A percentile compares a stretch with the other conserved stretches of the same genome.
phyloP scores from a whole-genome alignment of 169 alveolate genomes.

The Eimeria necatrix region DNA sequence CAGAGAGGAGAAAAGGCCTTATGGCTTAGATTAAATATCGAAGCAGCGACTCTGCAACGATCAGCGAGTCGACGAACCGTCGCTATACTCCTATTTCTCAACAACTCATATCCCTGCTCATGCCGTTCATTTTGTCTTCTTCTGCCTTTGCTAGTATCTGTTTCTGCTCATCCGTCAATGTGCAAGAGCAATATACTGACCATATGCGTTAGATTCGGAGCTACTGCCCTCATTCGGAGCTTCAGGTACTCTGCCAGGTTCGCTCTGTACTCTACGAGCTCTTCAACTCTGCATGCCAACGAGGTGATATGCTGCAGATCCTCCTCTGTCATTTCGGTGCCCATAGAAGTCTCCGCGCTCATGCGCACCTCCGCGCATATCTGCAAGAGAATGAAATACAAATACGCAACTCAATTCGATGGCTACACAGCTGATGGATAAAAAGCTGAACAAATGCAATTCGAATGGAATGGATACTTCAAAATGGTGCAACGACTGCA shows the following conservation, averaged over 20 bases:
- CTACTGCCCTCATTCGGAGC: slow-evolving; percentile 99
- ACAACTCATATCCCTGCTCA: too few relatives aligned
- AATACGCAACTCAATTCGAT: too few relatives aligned
- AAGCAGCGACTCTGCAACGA: neutral
- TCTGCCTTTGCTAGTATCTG: too few relatives aligned
- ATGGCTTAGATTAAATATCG: neutral
- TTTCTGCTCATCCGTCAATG: too few relatives aligned
- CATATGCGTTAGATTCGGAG: slow-evolving; percentile 99
- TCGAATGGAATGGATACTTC: too few relatives aligned
- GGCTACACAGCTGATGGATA: too few relatives aligned
- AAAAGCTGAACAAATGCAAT: too few relatives aligned
- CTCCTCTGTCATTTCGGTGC: slow-evolving; percentile 98
- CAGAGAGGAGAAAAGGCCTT: neutral
- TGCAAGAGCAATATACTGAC: slow-evolving; percentile 78
- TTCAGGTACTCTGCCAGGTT: slow-evolving; percentile 96
- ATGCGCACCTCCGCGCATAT: slow-evolving; percentile 97
- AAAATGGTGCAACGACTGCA: too few relatives aligned
- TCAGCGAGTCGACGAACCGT: too few relatives aligned
- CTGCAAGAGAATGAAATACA: slow-evolving; percentile 84
- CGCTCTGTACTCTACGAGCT: slow-evolving; percentile 94
- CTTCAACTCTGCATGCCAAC: slow-evolving; percentile 97
- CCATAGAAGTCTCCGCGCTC: slow-evolving; percentile 99
- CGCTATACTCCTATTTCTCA: too few relatives aligned
- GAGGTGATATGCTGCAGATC: slow-evolving; percentile 96
- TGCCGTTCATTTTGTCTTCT: too few relatives aligned